Percentiles rank a stretch among this genome's conserved stretches.
Conservation (phyloP, 1,284 basidiomycete genomes). For the Trichosporon coremiiforme region DNA sequence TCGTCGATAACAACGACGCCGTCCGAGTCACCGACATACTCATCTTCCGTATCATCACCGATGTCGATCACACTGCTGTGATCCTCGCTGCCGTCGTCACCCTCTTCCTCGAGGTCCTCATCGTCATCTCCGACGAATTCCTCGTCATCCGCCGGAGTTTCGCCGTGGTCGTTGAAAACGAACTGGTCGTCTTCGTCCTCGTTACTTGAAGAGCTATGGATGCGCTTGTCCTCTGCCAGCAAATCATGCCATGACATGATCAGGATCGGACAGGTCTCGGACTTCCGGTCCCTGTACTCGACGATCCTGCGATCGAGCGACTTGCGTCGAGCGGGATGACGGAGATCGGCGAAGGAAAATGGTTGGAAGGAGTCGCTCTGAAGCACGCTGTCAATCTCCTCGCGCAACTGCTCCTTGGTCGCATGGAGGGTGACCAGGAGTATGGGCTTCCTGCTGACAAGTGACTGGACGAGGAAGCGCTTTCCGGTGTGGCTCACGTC, state of each 20-base stretch:
- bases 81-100: no score
- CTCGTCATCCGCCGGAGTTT: no score
- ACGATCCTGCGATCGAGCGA: background rate
- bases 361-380: background rate
- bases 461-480: no score
- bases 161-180: no score
- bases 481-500: no score
- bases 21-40: no score
- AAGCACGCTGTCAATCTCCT: background rate
- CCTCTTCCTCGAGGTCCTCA: no score
- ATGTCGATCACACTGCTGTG: no score
- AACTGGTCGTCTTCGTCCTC: background rate
- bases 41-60: no score
- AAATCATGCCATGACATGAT: constrained; percentile 3
- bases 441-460: background rate
- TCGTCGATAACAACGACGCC: no score
- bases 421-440: background rate
- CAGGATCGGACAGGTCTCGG: background rate
- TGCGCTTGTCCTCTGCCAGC: background rate
- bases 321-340: background rate
- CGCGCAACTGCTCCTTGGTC: background rate
- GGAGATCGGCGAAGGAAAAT: background rate
- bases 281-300: background rate
- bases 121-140: no score
- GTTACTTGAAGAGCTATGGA: no score